Conservation (phyloP, 2,329 filamentous ascomycete genomes). For the Arachnomyces sp. region DNA sequence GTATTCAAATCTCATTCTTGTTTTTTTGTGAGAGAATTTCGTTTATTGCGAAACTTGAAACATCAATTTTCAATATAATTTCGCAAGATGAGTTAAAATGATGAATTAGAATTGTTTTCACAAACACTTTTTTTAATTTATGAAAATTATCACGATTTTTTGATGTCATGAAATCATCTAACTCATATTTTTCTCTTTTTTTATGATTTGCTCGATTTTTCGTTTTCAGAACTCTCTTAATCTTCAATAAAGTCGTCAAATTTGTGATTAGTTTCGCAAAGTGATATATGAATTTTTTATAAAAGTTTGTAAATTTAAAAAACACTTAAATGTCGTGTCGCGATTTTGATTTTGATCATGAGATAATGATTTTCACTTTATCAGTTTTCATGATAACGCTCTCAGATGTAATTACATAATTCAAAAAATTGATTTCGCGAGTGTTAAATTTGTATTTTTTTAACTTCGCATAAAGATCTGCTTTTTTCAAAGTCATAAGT, state of each 20-base stretch:
- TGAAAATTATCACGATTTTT: conserved; percentile 10
- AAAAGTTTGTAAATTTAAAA: conserved; percentile 28
- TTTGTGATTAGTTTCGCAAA: conserved; percentile 14
- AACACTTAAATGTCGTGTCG: conserved; percentile 5
- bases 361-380: conserved; percentile 12
- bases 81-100: conserved; percentile 13
- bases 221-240: too few relatives aligned
- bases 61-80: conserved; percentile 17
- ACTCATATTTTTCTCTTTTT: background rate
- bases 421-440: conserved; percentile 10
- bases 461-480: conserved; percentile 6
- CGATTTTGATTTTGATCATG: conserved; percentile 15
- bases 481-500: conserved; percentile 4
- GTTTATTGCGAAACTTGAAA: conserved; percentile 13
- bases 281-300: conserved; percentile 21
- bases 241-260: conserved; percentile 11
- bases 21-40: conserved; percentile 13
- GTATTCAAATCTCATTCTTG: conserved; percentile 16
- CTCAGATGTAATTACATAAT: conserved; percentile 10
- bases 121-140: conserved; percentile 12
- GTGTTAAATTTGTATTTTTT: conserved; percentile 12
- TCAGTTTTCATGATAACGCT: conserved; percentile 13
- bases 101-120: conserved; percentile 11
- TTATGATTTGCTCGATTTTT: too few relatives aligned
- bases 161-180: conserved; percentile 5